These are phyloP conservation scores for Tolypocladium pustulatum DNA, from an alignment of 2,329 filamentous ascomycete species.

Conservation along the genomic window DNA sequence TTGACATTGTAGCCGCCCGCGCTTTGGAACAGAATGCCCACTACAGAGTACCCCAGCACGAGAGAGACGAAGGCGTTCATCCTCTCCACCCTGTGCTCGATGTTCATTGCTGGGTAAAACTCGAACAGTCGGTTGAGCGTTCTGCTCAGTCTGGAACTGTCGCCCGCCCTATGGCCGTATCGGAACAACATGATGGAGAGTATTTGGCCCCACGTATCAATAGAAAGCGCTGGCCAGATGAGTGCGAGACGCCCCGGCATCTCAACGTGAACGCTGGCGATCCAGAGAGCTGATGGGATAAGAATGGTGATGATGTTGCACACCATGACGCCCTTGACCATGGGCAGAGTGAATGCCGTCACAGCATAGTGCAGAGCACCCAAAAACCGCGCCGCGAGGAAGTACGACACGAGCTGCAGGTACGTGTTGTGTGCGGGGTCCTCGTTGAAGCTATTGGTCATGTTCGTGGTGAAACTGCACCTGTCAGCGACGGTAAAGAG, in stretches of 20 bases:
- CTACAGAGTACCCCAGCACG: slow-evolving; percentile 54
- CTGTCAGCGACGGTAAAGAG: neutral
- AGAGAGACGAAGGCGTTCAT: slow-evolving; percentile 55
- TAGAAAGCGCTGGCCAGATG: slow-evolving; percentile 43
- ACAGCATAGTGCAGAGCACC: slow-evolving; percentile 35
- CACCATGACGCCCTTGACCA: slow-evolving; percentile 47
- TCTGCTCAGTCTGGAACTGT: slow-evolving; percentile 10
- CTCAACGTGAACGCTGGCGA: slow-evolving; percentile 45
- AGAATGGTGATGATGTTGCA: slow-evolving; percentile 31
- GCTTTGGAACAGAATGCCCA: slow-evolving; percentile 51
- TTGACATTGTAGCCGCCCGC: slow-evolving; percentile 31
- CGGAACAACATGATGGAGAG: slow-evolving; percentile 29
- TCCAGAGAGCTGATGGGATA: slow-evolving; percentile 45
- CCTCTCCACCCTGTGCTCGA: slow-evolving; percentile 55
- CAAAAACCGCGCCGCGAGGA: slow-evolving; percentile 46
- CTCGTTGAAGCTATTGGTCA: slow-evolving; percentile 42
- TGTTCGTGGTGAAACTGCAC: slow-evolving; percentile 47
- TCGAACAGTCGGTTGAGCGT: slow-evolving; percentile 34
- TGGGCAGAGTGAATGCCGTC: slow-evolving; percentile 39
- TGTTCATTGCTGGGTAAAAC: slow-evolving; percentile 52
- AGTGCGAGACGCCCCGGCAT: slow-evolving; percentile 43
- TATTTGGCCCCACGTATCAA: slow-evolving; percentile 41
- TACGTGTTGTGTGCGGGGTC: slow-evolving; percentile 37
- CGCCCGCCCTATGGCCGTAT: slow-evolving; percentile 11
- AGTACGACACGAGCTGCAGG: slow-evolving; percentile 48